Evolutionary conservation across 257 asterid species (phyloP), one percentile per base, ranked within the genome.

Genomic region (Solanum gracilifrons): DNA sequence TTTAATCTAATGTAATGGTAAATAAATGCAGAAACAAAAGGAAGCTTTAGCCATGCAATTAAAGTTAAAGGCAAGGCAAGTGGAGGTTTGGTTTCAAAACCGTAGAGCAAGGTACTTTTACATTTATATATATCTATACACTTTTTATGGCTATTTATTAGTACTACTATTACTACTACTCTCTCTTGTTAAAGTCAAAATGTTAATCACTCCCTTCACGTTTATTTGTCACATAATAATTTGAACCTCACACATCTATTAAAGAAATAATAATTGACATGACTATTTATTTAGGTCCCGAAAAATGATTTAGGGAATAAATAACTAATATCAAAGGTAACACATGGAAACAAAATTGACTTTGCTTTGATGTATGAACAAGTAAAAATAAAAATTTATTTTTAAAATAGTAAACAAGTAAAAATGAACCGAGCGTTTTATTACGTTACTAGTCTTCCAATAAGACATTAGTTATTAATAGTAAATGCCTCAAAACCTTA

Each of bases 31-130:
- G 98, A 93, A 92, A 90, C 93, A 93, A 90, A 95, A 95, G 91
- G 98, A 90, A 89, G 88, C n/a, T 39, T 91, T 95, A 91, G 98
- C 98, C 25, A 88, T 83, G 86, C 92, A 90, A 83, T 89, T 95
- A 88, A 91, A 89, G 71, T 89, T 94, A 41, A 95, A 92, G 94
- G 92, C 94, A 35, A 90, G 98, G 88, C 98, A 95, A 88, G 98
- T 95, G 29, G 98, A 95, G 92, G 98, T 95, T 58, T 95, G 98
- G 98, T 95, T 94, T 93, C 98, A 95, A 90, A 95, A 95, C 93
- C 98, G 97, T 73, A 91, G 98, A 90, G 98, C 98, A 92, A 95
- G 98, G 98, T 95, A 92, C 12, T 0, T 10, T 37, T 68, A 68
- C 11, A 23, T 51, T 2, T 48, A 48, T 48, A 48, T 23, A 9